A percentile compares a stretch with the other conserved stretches of the same genome.
These are phyloP conservation scores for Diaporthe eres DNA, from an alignment of 2,329 filamentous ascomycete genomes.

Conservation along the genomic window DNA sequence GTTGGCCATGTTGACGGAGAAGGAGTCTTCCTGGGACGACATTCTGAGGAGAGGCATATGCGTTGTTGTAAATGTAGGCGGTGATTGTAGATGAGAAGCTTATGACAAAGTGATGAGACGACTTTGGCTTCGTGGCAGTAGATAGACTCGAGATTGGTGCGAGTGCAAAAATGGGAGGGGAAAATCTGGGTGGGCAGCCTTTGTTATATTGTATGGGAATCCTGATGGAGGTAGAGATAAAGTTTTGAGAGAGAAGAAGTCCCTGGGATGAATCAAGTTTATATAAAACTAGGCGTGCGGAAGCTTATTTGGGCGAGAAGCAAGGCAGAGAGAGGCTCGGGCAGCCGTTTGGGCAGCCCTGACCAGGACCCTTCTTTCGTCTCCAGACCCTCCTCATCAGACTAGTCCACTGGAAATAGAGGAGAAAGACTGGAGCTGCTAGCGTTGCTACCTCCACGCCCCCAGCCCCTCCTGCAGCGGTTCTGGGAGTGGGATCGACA, in stretches of 20 bases:
- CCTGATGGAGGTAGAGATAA: not conserved
- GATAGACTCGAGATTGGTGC: not conserved
- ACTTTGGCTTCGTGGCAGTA: not conserved
- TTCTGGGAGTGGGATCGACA: conserved; percentile 44
- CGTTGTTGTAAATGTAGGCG: conserved; percentile 6
- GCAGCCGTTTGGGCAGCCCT: conserved; percentile 23
- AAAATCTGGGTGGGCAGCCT: not conserved
- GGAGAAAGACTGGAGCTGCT: conserved; percentile 25
- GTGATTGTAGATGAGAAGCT: not conserved
- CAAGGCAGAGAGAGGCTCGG: conserved; percentile 9
- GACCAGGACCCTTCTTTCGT: conserved; percentile 27
- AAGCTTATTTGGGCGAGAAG: conserved; percentile 30
- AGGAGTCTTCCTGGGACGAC: conserved; percentile 45
- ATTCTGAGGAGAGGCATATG: conserved; percentile 43
- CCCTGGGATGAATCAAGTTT: conserved; percentile 27
- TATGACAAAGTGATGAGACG: not conserved
- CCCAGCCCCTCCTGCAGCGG: conserved; percentile 41
- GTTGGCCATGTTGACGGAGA: conserved; percentile 43
- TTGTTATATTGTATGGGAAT: conserved; percentile 5
- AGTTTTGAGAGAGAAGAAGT: not conserved
- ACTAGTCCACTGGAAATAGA: conserved; percentile 21
- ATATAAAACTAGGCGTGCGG: conserved; percentile 38
- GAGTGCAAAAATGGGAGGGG: no score
- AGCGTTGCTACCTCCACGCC: conserved; percentile 41
- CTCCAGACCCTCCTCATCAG: conserved; percentile 32